Evolutionary conservation across 2,329 filamentous ascomycete genomes (phyloP), one percentile per base, ranked within the genome.

Genomic region (Colletotrichum karsti): DNA sequence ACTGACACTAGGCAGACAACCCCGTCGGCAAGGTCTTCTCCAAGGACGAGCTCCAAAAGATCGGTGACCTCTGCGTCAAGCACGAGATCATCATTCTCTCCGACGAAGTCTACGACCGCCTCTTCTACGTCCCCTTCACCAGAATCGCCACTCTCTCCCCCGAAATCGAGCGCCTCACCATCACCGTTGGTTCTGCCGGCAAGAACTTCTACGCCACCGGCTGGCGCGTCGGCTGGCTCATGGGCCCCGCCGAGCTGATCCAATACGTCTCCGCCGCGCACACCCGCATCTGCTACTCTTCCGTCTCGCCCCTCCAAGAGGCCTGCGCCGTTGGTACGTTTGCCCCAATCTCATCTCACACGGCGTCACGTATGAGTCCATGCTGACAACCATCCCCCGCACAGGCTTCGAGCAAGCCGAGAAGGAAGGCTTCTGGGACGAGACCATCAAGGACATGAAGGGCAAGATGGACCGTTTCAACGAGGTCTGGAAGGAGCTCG

Each of bases 161-260:
- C 0, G 94, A 98, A 78, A 90, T 98, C 57, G 94, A 94, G 73
- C 89, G 89, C 66, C 87, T 97, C 72, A 98, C 96, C 5, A 82
- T 99, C 54, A 98, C 96, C 0, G 96, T 99, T 30, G 96, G 96
- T 20, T 97, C 94, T 0, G 96, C 94, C 1, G 96, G 96, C 74
- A 99, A 99, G 87, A 97, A 96, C 84, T 99, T 99, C 81, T 98
- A 98, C 77, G 94, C 93, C 63, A 99, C 96, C 0, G 96, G 96
- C 53, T 99, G 96, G 96, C 91, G 96, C 65, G 95, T 98, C 5
- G 89, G 96, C 62, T 99, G 95, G 90, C 85, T 99, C 39, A 96
- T 98, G 76, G 96, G 96, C 0, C 94, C 93, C 0, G 89, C 93
- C 59, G 89, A 97, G 69, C 85, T 98, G 58, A 94, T 98, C 82